These are phyloP conservation scores for Elsinoe necatrix DNA, from an alignment of 2,329 filamentous ascomycete genomes.

Conservation along the genomic window DNA sequence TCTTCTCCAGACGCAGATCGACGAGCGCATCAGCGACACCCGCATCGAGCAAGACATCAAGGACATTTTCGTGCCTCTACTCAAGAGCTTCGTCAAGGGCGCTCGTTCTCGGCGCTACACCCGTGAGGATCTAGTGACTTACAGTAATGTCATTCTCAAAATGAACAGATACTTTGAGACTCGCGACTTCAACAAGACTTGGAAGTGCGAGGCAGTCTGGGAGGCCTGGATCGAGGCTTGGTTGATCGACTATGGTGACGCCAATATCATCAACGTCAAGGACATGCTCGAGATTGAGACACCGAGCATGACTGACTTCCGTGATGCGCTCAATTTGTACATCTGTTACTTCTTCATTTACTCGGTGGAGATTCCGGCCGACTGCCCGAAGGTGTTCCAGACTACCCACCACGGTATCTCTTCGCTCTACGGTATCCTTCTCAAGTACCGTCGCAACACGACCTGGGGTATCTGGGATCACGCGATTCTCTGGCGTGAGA, in stretches of 20 bases:
- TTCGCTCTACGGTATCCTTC: conserved; percentile 47
- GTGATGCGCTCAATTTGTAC: conserved; percentile 28
- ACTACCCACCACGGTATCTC: conserved; percentile 50
- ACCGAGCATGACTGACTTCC: conserved; percentile 29
- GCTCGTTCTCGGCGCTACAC: conserved; percentile 40
- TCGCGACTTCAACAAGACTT: conserved; percentile 42
- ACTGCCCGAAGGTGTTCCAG: conserved; percentile 47
- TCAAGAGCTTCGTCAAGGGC: conserved; percentile 43
- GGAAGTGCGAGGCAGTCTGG: conserved; percentile 39
- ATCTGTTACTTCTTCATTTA: conserved; percentile 42
- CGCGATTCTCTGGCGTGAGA: conserved; percentile 49
- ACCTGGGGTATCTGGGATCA: conserved; percentile 52
- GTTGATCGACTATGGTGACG: conserved; percentile 37
- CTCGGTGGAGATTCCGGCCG: conserved; percentile 41
- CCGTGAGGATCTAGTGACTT: conserved; percentile 37
- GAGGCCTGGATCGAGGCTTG: conserved; percentile 41
- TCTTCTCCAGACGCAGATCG: conserved; percentile 44
- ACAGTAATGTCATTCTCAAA: conserved; percentile 42
- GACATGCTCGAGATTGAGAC: conserved; percentile 29
- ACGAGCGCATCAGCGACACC: conserved; percentile 38
- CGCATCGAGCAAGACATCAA: conserved; percentile 40
- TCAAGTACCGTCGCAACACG: conserved; percentile 47
- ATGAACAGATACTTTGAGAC: conserved; percentile 45
- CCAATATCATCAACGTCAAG: conserved; percentile 26
- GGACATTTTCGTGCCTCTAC: conserved; percentile 46